Conservation (phyloP, 352 stramenopile genomes). For the Thraustochytrium striatum region DNA sequence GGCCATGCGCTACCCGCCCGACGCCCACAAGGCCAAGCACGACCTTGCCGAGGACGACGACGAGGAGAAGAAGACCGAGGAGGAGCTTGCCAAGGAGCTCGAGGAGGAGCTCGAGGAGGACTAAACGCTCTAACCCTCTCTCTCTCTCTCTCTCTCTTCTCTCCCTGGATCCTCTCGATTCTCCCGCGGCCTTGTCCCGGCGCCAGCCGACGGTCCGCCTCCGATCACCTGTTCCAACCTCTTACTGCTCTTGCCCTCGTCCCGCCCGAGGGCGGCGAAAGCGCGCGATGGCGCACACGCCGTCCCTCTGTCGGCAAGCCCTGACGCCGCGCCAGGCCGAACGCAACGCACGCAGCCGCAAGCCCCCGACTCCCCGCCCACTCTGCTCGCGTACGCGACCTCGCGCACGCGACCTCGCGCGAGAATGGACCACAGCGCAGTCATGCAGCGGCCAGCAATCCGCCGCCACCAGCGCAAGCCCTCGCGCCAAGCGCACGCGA, state of each 20-base stretch:
- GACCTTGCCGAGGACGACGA: constrained; percentile 35
- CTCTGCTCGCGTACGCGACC: neutral
- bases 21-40: constrained; percentile 62
- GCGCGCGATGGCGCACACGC: too few species aligned
- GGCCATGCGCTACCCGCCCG: constrained; percentile 91
- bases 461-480: neutral
- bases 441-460: neutral
- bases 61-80: constrained; percentile 41
- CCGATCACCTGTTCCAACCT: too few species aligned
- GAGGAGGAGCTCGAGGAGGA: constrained; percentile 47
- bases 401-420: neutral
- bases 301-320: too few species aligned
- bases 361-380: too few species aligned
- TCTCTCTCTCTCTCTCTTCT: neutral
- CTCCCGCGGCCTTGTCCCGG: too few species aligned
- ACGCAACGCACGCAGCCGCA: too few species aligned
- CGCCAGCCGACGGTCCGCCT: too few species aligned
- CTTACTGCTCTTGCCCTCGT: too few species aligned
- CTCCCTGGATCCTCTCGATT: neutral
- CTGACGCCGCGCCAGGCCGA: too few species aligned
- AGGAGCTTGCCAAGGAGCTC: constrained; percentile 47
- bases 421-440: neutral
- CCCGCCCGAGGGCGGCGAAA: too few species aligned
- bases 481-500: too few species aligned
- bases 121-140: neutral